Evolutionary conservation across 345 rosid species (phyloP), one percentile per base, ranked within the genome.

Genomic region (Eucalyptus cloeziana): DNA sequence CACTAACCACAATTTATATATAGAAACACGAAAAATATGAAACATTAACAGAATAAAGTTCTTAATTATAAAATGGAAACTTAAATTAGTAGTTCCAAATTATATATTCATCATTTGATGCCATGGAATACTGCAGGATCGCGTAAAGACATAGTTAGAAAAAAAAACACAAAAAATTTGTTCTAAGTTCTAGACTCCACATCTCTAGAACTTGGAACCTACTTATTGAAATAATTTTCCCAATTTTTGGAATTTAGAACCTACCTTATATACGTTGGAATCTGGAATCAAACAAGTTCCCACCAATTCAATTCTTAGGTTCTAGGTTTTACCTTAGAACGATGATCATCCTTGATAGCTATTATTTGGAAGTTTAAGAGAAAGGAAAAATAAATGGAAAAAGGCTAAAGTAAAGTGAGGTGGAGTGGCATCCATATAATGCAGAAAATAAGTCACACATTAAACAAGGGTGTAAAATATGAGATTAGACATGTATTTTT

Each of bases 211-310:
- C 58, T 52, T 52, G 25, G 1, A 52, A 52, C 2, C 5, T 52
- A 52, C 0, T 52, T 21, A 52, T 52, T 52, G 25, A 21, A 52
- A 52, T 52, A 52, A 0, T 1, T 52, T 52, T 0, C 5, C 25
- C 5, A 52, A 21, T 52, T 52, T 49, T 52, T 52, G 5, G 0
- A 21, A 19, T 0, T 52, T 52, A 8, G 0, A 52, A 52, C 5
- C 2, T 21, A 52, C 0, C 10, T 52, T 52, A 52, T 0, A 52
- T 21, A 21, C 5, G 0, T 52, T 21, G 10, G 2, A 52, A 52
- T 2, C 0, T 52, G 25, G 1, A 52, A 52, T 21, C 0, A 5
- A 0, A 52, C 0, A 52, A 0, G 2, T 52, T 3, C 10, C 10
- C 58, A 7, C 10, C 0, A 52, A 19, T 52, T 21, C 2, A 52